Base-by-base conservation (phyloP, 805 yeast species). In the Candida suzukii region DNA sequence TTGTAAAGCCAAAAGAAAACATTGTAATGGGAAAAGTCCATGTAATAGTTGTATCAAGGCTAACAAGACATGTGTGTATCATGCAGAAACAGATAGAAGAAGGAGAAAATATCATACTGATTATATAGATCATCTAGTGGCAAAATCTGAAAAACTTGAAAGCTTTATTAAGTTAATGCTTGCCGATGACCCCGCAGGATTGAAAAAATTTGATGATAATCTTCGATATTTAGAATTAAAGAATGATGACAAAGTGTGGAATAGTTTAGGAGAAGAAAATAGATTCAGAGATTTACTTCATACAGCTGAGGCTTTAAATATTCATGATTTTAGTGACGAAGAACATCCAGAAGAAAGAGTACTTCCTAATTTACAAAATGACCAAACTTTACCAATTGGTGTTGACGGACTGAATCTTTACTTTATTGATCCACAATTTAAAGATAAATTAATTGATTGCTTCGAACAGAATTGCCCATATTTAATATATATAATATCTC, bases 91-190 rank as follows among this genome's bases (percentile, higher is more conserved):
- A 30, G 66, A 61, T 38, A 43, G 63, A 37, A 45, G 67, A 41
- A 43, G 65, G 30, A 37, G 67, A 17, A 61, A 61, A 39, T 61
- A 59, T 41, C 59, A 60, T 41, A 56, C 64, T 1, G 62, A 58
- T 39, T 61, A 61, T 33, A 53, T 60, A 3, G 54, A 50, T 22
- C 51, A 54, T 25, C 47, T 61, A 14, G 62, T 57, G 22, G 45
- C 48, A 8, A 55, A 53, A 38, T 45, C 58, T 0, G 36, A 37
- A 0, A 48, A 40, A 5, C 43, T 60, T 24, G 53, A 51, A 18
- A 28, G 37, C 10, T 48, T 60, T 49, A 53, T 61, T 13, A 35
- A 27, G 20, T 50, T 45, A 41, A 47, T 50, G 35, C 48, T 50
- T 5, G 46, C 51, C 29, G 52, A 54, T 22, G 57, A 54, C 30